phyloP scores from a whole-genome alignment of 1,284 basidiomycete species.

The Rhodotorula mucilaginosa region DNA sequence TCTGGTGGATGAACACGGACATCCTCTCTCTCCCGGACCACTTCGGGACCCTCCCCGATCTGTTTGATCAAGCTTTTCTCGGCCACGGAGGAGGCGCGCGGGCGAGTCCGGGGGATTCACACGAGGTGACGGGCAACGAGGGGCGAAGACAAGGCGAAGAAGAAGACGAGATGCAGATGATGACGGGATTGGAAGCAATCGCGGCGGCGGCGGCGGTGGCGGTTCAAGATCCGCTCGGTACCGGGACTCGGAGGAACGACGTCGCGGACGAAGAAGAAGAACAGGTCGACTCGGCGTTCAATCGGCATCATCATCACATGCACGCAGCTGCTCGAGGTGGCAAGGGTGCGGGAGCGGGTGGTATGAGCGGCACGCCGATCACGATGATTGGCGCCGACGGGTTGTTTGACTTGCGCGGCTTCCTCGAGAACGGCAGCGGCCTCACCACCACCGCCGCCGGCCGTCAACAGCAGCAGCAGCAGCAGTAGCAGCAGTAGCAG shows the following conservation, averaged over 20 bases:
- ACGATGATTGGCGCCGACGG: not conserved
- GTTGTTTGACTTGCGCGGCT: conserved; percentile 4
- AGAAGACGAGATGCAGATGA: not conserved
- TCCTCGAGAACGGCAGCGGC: conserved; percentile 1
- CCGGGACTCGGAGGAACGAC: too few species aligned
- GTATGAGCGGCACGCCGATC: not conserved
- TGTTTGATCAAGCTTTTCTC: conserved; percentile 3
- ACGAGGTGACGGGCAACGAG: not conserved
- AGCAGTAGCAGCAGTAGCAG: too few species aligned
- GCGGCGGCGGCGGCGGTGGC: not conserved
- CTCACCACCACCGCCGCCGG: not conserved
- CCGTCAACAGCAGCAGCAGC: too few species aligned
- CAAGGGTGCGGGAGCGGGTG: too few species aligned
- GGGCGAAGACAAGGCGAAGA: not conserved
- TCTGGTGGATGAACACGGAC: conserved; percentile 17
- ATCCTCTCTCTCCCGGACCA: conserved; percentile 12
- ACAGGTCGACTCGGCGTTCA: too few species aligned
- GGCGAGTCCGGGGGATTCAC: not conserved
- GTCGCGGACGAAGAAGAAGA: too few species aligned
- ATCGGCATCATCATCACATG: too few species aligned
- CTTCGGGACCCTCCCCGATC: conserved; percentile 4
- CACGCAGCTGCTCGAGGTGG: too few species aligned
- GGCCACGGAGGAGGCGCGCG: not conserved
- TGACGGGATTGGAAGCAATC: not conserved
- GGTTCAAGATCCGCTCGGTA: not conserved